Base-by-base conservation (phyloP, 108 stramenopile genomes). In the Hondaea fermentalgiana region DNA sequence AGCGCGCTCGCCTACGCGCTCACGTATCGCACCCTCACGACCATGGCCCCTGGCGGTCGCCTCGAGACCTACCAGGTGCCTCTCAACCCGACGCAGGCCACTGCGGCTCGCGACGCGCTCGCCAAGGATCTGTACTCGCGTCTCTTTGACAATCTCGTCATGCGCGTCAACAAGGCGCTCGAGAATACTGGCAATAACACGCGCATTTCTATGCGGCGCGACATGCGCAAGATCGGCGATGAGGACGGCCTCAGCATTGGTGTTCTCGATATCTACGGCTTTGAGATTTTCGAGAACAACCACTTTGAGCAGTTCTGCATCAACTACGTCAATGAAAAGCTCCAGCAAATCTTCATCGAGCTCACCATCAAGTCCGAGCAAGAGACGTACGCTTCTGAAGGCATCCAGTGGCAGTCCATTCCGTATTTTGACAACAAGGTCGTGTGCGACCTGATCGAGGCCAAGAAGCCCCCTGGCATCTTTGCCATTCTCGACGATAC, bases 101-200 rank as follows among this genome's bases (percentile, higher is more conserved):
- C 53, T 8, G 97, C 97, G 88, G 96, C 97, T 0, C 92, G 97
- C 4, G 98, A 98, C 92, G 98, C 98, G 6, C 91, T 99, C 21
- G 95, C 97, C n/a, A 99, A 98, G 93, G 97, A 97, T 21, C 93
- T 99, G 57, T 99, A 99, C 91, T 96, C 95, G 44, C 94, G 96
- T 12, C 89, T 98, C 49, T 98, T 98, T 88, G 89, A 97, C 43
- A 96, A 95, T 95, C 93, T 98, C 4, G 98, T 98, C 59, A 90
- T 90, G 16, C 91, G 95, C 76, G 96, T 98, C 87, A 98, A 98
- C 91, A 92, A 92, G 69, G 94, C 95, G 91, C 96, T 97, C 88
- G 92, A 91, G 72, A 96, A 95, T 21, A 58, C 45, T 5, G 87
- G 87, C 57, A 8, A 8, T 55, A 57, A 21, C 57, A 59, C 35